Percentiles rank a stretch among this genome's conserved stretches.
These are phyloP conservation scores for Vairimorpha apis DNA, from an alignment of 371 early-diverging fungal genomes.

Conservation along the genomic window DNA sequence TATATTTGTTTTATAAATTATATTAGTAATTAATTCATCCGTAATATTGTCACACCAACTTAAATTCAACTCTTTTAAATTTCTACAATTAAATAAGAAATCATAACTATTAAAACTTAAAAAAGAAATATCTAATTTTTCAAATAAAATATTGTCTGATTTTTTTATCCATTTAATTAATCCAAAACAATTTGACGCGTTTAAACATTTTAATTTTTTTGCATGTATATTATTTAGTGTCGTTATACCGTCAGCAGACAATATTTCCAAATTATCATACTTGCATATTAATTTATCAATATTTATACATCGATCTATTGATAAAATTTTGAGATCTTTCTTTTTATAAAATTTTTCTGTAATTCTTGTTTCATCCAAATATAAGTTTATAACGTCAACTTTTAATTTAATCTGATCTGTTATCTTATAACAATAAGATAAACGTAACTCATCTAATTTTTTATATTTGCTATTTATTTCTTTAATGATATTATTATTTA, in stretches of 20 bases:
- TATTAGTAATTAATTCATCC: constrained; percentile 19
- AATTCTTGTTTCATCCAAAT: constrained; percentile 32
- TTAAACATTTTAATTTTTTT: constrained; percentile 11
- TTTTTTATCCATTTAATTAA: neutral
- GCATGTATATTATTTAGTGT: neutral
- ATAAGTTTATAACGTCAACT: constrained; percentile 8
- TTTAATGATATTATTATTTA: constrained; percentile 30
- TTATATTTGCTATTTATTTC: constrained; percentile 29
- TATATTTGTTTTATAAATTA: constrained; percentile 13
- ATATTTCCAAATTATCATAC: constrained; percentile 18
- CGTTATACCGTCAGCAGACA: constrained; percentile 35
- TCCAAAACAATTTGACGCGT: constrained; percentile 12
- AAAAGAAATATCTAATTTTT: constrained; percentile 38
- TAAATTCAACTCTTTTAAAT: constrained; percentile 27
- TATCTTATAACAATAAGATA: constrained; percentile 44
- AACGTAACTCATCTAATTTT: constrained; percentile 21
- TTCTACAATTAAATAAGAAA: constrained; percentile 5
- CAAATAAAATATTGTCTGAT: neutral
- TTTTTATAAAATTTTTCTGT: constrained; percentile 24
- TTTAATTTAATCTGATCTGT: constrained; percentile 13
- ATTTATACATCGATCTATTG: neutral
- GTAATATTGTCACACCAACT: constrained; percentile 18
- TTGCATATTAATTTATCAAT: neutral
- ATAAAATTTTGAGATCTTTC: neutral
- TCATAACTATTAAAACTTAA: neutral